phyloP scores from a whole-genome alignment of 495 filamentous ascomycete genomes.

The Amniculicola lignicola region DNA sequence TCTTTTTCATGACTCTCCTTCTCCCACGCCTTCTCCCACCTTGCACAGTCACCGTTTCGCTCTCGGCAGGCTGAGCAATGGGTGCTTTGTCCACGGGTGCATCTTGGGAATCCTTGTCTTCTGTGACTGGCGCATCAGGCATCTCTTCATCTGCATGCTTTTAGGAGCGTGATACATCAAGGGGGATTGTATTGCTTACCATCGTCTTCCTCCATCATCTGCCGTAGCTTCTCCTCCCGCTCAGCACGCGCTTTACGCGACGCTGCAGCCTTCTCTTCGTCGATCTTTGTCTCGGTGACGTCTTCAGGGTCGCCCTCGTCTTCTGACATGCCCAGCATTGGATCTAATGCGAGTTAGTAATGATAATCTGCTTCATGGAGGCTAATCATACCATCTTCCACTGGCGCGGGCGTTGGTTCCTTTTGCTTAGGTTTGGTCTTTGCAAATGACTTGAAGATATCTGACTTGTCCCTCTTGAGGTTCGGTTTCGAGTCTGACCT shows the following conservation, averaged over 20 bases:
- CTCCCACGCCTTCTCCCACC: slow-evolving; percentile 74
- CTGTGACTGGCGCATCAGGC: slow-evolving; percentile 37
- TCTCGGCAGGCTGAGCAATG: slow-evolving; percentile 38
- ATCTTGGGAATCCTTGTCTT: slow-evolving; percentile 42
- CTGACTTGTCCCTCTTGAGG: slow-evolving; percentile 60
- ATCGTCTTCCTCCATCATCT: slow-evolving; percentile 92
- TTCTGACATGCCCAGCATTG: slow-evolving; percentile 61
- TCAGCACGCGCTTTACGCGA: slow-evolving; percentile 61
- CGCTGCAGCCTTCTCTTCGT: slow-evolving; percentile 38
- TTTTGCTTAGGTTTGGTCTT: slow-evolving; percentile 62
- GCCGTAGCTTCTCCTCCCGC: slow-evolving; percentile 66
- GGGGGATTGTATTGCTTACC: slow-evolving; percentile 45
- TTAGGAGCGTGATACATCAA: not conserved
- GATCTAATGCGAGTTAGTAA: too few species aligned
- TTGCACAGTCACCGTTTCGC: slow-evolving; percentile 41
- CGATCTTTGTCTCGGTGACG: slow-evolving; percentile 19
- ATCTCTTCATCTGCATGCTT: slow-evolving; percentile 36
- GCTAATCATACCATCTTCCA: slow-evolving; percentile 61
- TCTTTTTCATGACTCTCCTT: slow-evolving; percentile 84
- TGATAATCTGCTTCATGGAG: too few species aligned
- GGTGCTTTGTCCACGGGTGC: slow-evolving; percentile 47
- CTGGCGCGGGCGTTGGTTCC: slow-evolving; percentile 36
- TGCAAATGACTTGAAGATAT: slow-evolving; percentile 80
- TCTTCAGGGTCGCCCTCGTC: slow-evolving; percentile 75
- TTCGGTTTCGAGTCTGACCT: slow-evolving; percentile 41